Evolutionary conservation across 2,329 filamentous ascomycete genomes (phyloP), one percentile per base, ranked within the genome.

Genomic region (Sporothrix mexicana): DNA sequence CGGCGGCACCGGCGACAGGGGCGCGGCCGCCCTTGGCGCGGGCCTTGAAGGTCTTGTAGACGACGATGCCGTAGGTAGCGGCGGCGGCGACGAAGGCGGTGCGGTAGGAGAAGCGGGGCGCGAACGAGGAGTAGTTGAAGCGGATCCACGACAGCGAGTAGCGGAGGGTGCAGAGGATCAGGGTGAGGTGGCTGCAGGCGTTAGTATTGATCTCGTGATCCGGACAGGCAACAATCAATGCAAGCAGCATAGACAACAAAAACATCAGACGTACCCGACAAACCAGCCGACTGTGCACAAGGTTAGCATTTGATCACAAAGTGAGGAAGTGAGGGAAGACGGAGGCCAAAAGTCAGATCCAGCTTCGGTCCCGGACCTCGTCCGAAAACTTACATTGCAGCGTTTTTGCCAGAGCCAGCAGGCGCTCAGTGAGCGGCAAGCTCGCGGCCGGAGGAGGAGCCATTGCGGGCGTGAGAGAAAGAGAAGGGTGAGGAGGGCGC

Each of bases 11-110:
- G 80, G 89, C 78, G 80, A 89, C 78, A 90, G 82, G 80, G 85
- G 90, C 74, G 86, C 74, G 73, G 72, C 75, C 75, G 13, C 51
- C 87, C 87, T 93, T 92, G 78, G 95, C 93, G 77, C 95, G 91
- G 86, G 71, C 68, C 70, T 70, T 71, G 67, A 95, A 93, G 73
- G 94, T 95, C 89, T 99, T 99, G 88, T 97, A 98, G 75, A 99
- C 95, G 68, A 99, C 96, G 77, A 99, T 98, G 77, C 96, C 95
- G 83, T 99, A 99, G 12, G 96, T 98, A 68, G 90, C 89, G 66
- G 94, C 94, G 6, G 96, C 96, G 2, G 95, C 91, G 77, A 98
- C 77, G 82, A 99, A 99, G 73, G 95, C 93, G 71, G 92, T 89
- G 79, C 96, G 95, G 85, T 99, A 99, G 73, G 92, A 92, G 82